Evolutionary conservation across 495 filamentous ascomycete species (phyloP), one percentile per base, ranked within the genome.

Genomic region (Xylaria scruposa): DNA sequence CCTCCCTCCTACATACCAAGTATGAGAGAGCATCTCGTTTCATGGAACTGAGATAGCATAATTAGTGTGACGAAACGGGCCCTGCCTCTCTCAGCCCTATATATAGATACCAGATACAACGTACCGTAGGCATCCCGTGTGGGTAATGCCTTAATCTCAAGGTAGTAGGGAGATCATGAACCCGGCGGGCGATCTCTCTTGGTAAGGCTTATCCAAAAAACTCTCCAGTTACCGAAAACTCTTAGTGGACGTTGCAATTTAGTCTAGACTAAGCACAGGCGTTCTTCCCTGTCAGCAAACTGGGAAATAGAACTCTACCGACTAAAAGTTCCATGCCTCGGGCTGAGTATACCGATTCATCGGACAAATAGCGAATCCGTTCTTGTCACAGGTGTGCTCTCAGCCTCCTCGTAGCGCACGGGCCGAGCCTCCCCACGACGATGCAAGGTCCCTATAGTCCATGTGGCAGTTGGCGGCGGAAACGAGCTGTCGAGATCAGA

Each of bases 41-140:
- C 38, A 51, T 36, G 38, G 40, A 59, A 60, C 26, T 26, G 8
- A 46, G 38, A 68, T 60, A 26, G 51, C 49, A 19, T 42, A 54
- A 67, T 67, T 36, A 42, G 65, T 49, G 33, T 33, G 65, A 67
- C 65, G 49, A 67, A 67, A 67, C 65, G 29, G 29, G 49, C 47
- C 33, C 65, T 67, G 65, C 65, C 65, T 67, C 65, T 67, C 53
- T 67, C 65, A 38, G 65, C 65, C 65, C 65, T 67, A 67, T 67
- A 67, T 67, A 67, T 67, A 67, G 65, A 67, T 56, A 56, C 49
- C 19, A 44, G 36, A 67, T 67, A 56, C 49, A 38, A 67, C 49
- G n/a, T 56, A 56, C 31, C 56, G 65, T 67, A 42, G 44, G 46
- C 65, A 67, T 42, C 33, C 33, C 36, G 49, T 36, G 49, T 44